Evolutionary conservation across 1,284 basidiomycete species (phyloP), one percentile per base, ranked within the genome.

Genomic region (Ceratobasidium sp.): DNA sequence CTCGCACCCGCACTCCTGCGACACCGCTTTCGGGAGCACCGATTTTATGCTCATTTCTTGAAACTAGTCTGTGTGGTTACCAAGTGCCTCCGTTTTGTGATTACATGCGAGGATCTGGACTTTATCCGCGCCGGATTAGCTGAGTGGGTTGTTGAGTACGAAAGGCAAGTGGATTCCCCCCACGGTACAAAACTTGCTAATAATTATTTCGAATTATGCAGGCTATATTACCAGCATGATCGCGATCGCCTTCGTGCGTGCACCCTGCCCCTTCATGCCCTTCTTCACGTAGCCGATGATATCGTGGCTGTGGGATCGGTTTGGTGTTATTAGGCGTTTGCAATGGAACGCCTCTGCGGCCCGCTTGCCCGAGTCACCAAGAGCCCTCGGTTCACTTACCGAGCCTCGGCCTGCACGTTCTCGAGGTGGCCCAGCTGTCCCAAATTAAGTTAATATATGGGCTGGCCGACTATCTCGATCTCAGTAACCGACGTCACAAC

Each of bases 281-380:
- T 86, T 0, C 80, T 86, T 8, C 85, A 87, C 74, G 81, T 86
- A 44, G 82, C 83, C 0, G 80, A 81, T 37, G 79, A 80, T 61
- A 86, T 86, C 40, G 70, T 80, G 52, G 71, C 61, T 1, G 80
- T 74, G 5, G 85, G 86, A 0, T 85, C 85, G 1, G 84, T 86
- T 0, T 87, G 86, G 86, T 80, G 80, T 9, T 85, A 85, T 68
- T 87, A 86, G 86, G 84, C 85, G 0, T 87, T 85, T 74, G 82
- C 83, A 0, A 86, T 82, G 80, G 82, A 83, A 68, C 79, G 80
- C 1, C 80, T 77, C 61, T 83, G 82, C 74, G 81, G 82, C 15
- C 40, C 29, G 5, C 77, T 83, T 15, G 74, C 79, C 15, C 80
- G 79, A 7, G 79, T 79, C 1, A 80, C 82, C 22, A 59, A 56